Conservation (phyloP, 1,284 basidiomycete genomes). For the Cutaneotrichosporon spelunceum region DNA sequence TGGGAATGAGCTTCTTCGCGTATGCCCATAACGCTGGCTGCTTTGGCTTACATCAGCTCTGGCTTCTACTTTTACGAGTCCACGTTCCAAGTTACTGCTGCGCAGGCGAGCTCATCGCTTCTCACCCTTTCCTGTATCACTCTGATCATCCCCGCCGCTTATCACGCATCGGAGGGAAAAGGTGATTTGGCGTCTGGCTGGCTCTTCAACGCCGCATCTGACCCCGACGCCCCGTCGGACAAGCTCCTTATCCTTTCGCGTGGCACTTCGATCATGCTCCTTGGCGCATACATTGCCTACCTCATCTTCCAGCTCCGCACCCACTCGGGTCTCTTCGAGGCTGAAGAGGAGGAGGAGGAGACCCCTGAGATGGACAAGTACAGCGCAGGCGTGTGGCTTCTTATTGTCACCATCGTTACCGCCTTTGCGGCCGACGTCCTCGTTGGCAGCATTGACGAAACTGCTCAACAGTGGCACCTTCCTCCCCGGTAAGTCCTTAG, state of each 20-base stretch:
- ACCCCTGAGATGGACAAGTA: conserved; percentile 64
- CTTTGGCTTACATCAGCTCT: conserved; percentile 30
- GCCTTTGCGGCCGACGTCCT: conserved; percentile 71
- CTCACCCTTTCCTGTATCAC: conserved; percentile 88
- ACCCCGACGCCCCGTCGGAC: conserved; percentile 32
- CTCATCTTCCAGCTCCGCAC: conserved; percentile 59
- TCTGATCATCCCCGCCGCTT: conserved; percentile 87
- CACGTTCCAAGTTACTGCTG: conserved; percentile 73
- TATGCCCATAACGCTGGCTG: conserved; percentile 52
- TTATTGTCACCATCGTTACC: conserved; percentile 69
- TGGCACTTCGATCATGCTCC: conserved; percentile 76
- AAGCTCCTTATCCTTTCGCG: conserved; percentile 76
- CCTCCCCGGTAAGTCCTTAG: conserved; percentile 59
- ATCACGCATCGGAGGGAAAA: conserved; percentile 40
- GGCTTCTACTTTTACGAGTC: conserved; percentile 67
- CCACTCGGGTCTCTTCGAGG: conserved; percentile 56
- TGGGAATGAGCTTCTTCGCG: conserved; percentile 83
- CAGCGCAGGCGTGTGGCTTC: conserved; percentile 60
- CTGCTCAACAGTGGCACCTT: conserved; percentile 71
- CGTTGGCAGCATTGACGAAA: conserved; percentile 86
- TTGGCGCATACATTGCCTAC: conserved; percentile 78
- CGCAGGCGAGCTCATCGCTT: conserved; percentile 72
- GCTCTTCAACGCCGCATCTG: not conserved
- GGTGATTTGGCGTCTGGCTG: conserved; percentile 24
- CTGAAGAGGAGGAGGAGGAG: conserved; percentile 56